Evolutionary conservation across 257 asterid species (phyloP).

Genomic region (Przewalskia tangutica): DNA sequence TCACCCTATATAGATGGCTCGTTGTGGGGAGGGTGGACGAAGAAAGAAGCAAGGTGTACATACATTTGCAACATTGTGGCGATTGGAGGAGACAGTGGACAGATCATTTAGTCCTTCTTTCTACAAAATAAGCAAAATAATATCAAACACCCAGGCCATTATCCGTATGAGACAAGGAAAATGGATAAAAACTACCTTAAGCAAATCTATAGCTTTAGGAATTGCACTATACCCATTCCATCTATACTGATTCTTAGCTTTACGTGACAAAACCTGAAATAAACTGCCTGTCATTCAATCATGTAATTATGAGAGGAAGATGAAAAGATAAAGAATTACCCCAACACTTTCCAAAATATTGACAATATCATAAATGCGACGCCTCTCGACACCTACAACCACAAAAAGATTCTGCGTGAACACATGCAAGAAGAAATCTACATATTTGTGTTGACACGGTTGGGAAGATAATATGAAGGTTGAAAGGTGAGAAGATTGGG

Average conservation of each 20-base stretch:
- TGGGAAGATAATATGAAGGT: neutral
- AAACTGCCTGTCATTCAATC: neutral
- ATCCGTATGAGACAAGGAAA: neutral
- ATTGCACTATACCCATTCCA: constrained; percentile 43
- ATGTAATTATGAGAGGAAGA: neutral
- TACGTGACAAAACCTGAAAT: constrained; percentile 33
- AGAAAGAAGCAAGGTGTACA: constrained; percentile 1
- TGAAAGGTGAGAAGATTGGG: neutral
- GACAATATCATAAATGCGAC: constrained; percentile 59
- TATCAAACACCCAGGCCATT: neutral
- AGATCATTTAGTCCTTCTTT: constrained; percentile 43
- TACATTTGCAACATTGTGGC: constrained; percentile 23
- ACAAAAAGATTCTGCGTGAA: neutral
- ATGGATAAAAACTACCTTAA: constrained; percentile 26
- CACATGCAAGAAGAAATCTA: neutral
- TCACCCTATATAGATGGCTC: neutral
- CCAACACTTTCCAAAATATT: constrained; percentile 56
- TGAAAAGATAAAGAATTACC: constrained; percentile 20
- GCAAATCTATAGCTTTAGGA: constrained; percentile 30
- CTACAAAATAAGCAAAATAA: constrained; percentile 20
- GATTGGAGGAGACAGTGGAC: constrained; percentile 20
- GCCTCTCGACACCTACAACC: constrained; percentile 47
- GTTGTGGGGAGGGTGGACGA: neutral
- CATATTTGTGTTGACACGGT: neutral
- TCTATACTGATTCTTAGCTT: constrained; percentile 40